Evolutionary conservation across 139 green algal species (phyloP).

Genomic region (Chlorella sp.): DNA sequence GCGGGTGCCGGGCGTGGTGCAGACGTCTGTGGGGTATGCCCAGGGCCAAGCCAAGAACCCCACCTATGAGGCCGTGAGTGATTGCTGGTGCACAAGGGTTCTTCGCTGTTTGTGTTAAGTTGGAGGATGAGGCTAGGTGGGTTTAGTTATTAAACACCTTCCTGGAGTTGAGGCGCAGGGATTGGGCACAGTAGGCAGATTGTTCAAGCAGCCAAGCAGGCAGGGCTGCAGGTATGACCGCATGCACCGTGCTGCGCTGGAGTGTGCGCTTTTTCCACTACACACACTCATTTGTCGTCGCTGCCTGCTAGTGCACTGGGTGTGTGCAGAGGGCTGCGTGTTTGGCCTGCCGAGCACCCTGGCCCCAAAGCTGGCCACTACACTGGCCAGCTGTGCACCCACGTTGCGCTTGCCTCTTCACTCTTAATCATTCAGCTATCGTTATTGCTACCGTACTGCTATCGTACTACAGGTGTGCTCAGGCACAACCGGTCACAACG

Average conservation of each 20-base stretch:
- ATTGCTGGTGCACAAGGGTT: neutral
- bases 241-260: too few species aligned
- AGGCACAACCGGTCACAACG: slow-evolving; percentile 73
- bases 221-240: neutral
- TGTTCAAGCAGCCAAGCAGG: neutral
- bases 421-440: too few species aligned
- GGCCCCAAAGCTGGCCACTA: neutral
- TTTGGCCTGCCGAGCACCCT: too few species aligned
- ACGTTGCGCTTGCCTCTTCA: neutral
- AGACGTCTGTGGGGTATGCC: slow-evolving; percentile 76
- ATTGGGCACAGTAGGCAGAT: too few species aligned
- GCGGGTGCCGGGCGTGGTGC: slow-evolving; percentile 74
- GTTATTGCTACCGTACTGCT: too few species aligned
- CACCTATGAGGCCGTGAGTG: slow-evolving; percentile 53
- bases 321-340: too few species aligned
- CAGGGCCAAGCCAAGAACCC: slow-evolving; percentile 49
- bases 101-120: too few species aligned
- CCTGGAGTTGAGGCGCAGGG: too few species aligned
- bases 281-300: too few species aligned
- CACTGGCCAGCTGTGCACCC: neutral
- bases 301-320: neutral
- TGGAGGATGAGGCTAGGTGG: neutral
- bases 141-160: too few species aligned
- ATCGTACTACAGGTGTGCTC: slow-evolving; percentile 58
- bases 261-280: too few species aligned